Percentiles rank a stretch among this genome's conserved stretches.
Conservation (phyloP, 805 yeast species). For the Pichia kluyveri region DNA sequence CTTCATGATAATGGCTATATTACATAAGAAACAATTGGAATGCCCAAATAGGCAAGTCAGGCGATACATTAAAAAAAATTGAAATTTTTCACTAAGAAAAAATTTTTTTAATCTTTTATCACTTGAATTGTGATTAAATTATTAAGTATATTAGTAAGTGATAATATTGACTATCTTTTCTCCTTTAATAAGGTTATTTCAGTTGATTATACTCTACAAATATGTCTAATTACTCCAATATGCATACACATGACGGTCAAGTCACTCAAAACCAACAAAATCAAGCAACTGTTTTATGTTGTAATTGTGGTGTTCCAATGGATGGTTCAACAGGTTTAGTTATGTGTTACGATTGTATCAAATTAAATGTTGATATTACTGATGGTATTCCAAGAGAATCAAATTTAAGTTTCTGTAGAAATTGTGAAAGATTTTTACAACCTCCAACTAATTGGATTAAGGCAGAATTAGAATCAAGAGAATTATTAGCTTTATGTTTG, state of each 20-base stretch:
- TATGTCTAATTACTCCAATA: slow-evolving; percentile 42
- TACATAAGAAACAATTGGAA: too few relatives aligned
- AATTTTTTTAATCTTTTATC: too few relatives aligned
- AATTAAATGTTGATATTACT: slow-evolving; percentile 86
- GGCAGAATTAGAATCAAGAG: slow-evolving; percentile 88
- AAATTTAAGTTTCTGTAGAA: slow-evolving; percentile 86
- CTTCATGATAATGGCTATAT: too few relatives aligned
- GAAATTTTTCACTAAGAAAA: too few relatives aligned
- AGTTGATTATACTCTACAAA: too few relatives aligned
- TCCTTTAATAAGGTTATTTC: too few relatives aligned
- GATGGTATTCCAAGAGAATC: slow-evolving; percentile 94
- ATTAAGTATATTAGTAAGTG: too few relatives aligned
- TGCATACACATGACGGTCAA: slow-evolving; percentile 26
- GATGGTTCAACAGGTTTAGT: slow-evolving; percentile 91
- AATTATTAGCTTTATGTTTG: slow-evolving; percentile 81
- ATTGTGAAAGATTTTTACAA: slow-evolving; percentile 91
- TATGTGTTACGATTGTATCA: slow-evolving; percentile 96
- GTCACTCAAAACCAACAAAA: slow-evolving; percentile 12
- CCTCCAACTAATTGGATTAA: slow-evolving; percentile 93
- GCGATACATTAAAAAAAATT: too few relatives aligned
- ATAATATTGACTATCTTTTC: too few relatives aligned
- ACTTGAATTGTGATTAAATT: too few relatives aligned
- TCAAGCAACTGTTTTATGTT: slow-evolving; percentile 83
- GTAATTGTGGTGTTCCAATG: slow-evolving; percentile 97
- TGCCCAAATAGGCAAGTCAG: too few relatives aligned